phyloP scores from a whole-genome alignment of 2,329 filamentous ascomycete species.

The Pestalotiopsis sp. region DNA sequence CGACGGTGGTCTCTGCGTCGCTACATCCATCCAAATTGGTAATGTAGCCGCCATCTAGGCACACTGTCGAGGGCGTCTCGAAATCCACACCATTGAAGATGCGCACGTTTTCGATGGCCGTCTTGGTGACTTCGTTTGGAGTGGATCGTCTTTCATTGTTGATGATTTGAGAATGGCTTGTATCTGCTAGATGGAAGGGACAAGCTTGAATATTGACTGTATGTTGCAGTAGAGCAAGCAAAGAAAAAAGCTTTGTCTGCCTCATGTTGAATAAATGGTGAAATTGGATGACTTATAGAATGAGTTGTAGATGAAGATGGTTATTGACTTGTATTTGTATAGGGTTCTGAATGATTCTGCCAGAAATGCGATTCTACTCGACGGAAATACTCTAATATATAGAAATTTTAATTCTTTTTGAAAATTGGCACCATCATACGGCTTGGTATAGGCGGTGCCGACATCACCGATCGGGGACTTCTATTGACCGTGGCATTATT shows the following conservation, averaged over 20 bases:
- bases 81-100: not conserved
- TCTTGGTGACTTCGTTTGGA: not conserved
- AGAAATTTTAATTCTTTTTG: not conserved
- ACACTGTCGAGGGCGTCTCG: not conserved
- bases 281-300: not conserved
- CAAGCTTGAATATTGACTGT: not conserved
- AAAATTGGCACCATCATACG: not conserved
- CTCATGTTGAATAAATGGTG: not conserved
- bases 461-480: not conserved
- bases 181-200: not conserved
- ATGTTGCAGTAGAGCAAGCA: not conserved
- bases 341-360: not conserved
- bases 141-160: not conserved
- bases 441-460: not conserved
- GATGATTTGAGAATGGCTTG: not conserved
- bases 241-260: not conserved
- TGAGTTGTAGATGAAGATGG: not conserved
- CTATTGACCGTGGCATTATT: not conserved
- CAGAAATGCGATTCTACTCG: not conserved
- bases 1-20: not conserved
- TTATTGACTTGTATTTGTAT: not conserved
- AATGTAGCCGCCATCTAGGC: not conserved
- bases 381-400: not conserved
- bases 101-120: not conserved
- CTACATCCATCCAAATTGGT: not conserved